A percentile compares a stretch with the other conserved stretches of the same genome.
phyloP scores from a whole-genome alignment of 176 grass and related monocot species.

The Oryza nivara region DNA sequence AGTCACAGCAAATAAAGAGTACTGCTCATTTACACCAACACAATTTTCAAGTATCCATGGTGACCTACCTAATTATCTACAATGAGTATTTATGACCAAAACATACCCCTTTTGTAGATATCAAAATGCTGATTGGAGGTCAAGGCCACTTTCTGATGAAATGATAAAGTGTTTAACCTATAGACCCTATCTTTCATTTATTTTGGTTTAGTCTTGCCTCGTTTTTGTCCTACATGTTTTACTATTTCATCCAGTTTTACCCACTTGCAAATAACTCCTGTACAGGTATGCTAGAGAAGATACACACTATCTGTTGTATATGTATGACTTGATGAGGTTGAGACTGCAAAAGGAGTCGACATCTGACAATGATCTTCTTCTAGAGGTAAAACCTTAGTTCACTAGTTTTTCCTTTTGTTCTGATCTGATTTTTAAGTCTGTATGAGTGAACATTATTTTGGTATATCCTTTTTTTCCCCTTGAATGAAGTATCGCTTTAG shows the following conservation, averaged over 20 bases:
- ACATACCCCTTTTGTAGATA: constrained; percentile 69
- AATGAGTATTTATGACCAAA: constrained; percentile 39
- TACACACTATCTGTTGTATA: constrained; percentile 90
- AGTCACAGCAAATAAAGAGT: constrained; percentile 92
- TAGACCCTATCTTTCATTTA: constrained; percentile 37
- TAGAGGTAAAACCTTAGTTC: constrained; percentile 65
- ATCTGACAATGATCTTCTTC: constrained; percentile 70
- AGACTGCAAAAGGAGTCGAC: constrained; percentile 64
- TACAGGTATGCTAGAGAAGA: constrained; percentile 98
- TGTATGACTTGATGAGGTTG: constrained; percentile 92
- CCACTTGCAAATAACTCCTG: constrained; percentile 29
- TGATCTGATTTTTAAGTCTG: constrained; percentile 29
- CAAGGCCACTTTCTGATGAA: constrained; percentile 81
- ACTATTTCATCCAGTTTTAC: constrained; percentile 31
- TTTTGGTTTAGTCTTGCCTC: constrained; percentile 31
- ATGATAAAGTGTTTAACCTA: constrained; percentile 84
- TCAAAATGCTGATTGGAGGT: constrained; percentile 95
- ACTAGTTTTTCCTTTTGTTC: constrained; percentile 35
- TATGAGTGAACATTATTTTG: constrained; percentile 31
- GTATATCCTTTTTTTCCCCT: background rate
- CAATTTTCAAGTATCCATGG: background rate
- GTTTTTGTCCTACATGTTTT: background rate
- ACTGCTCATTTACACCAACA: constrained; percentile 26
- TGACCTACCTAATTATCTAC: constrained; percentile 29
- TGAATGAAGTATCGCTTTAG: constrained; percentile 8